These are phyloP conservation scores for Exophiala dermatitidis DNA, from an alignment of 2,329 filamentous ascomycete species.

Conservation along the genomic window DNA sequence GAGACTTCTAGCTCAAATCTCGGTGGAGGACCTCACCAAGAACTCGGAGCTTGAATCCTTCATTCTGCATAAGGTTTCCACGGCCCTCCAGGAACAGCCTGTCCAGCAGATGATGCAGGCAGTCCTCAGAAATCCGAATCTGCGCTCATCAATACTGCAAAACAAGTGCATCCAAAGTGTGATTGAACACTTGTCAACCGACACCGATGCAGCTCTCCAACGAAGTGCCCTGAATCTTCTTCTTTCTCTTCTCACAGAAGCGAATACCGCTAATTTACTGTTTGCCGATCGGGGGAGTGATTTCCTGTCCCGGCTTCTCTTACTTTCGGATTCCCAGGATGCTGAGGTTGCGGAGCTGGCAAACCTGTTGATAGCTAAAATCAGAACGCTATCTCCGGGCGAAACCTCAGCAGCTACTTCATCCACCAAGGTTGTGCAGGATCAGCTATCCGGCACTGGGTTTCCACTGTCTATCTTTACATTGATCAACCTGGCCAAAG, in stretches of 20 bases:
- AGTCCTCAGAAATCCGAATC: conserved; percentile 31
- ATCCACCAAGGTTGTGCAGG: conserved; percentile 18
- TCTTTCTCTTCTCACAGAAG: neutral
- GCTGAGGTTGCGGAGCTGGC: conserved; percentile 14
- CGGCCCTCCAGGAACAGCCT: conserved; percentile 29
- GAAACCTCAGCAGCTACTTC: conserved; percentile 7
- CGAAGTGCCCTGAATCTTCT: conserved; percentile 3
- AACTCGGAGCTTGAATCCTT: conserved; percentile 12
- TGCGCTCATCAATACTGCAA: conserved; percentile 33
- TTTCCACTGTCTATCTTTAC: conserved; percentile 20
- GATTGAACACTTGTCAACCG: conserved; percentile 14
- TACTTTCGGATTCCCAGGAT: conserved; percentile 20
- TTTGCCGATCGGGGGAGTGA: neutral
- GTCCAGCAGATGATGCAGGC: conserved; percentile 27
- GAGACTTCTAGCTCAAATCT: conserved; percentile 7
- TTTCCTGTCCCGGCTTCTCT: conserved; percentile 18
- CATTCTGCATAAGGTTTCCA: conserved; percentile 36
- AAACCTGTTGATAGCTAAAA: conserved; percentile 9
- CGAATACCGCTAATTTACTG: neutral
- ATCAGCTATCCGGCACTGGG: conserved; percentile 23
- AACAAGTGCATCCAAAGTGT: conserved; percentile 23
- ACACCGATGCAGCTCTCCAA: conserved; percentile 15
- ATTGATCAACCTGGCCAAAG: conserved; percentile 48
- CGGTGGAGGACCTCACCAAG: conserved; percentile 7
- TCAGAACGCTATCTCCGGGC: conserved; percentile 8